A percentile compares a stretch with the other conserved stretches of the same genome.
Conservation (phyloP, 495 filamentous ascomycete genomes). For the Letharia columbiana region DNA sequence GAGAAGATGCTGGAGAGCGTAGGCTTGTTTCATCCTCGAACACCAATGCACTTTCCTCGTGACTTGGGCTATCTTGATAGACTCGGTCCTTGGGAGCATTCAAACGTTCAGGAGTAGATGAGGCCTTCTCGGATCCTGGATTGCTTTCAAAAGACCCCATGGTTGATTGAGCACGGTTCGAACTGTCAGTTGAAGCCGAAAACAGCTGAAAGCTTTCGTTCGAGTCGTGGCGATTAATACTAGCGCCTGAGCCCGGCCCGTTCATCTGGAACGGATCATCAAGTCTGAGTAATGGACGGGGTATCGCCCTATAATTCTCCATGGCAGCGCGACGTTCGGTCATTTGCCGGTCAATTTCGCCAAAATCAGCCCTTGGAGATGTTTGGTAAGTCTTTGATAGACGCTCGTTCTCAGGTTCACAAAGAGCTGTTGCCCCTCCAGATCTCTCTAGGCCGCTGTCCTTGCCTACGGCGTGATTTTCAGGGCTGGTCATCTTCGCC, state of each 20-base stretch:
- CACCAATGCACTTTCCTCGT: constrained; percentile 12
- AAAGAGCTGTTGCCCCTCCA: neutral
- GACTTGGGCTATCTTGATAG: neutral
- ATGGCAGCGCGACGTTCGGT: constrained; percentile 35
- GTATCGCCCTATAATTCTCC: constrained; percentile 37
- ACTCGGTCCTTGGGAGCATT: neutral
- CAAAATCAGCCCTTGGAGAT: constrained; percentile 27
- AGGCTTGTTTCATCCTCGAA: constrained; percentile 15
- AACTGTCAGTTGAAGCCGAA: constrained; percentile 63
- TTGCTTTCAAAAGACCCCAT: constrained; percentile 33
- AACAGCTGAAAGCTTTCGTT: constrained; percentile 78
- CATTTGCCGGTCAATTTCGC: constrained; percentile 35
- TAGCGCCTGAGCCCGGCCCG: constrained; percentile 32
- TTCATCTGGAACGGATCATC: constrained; percentile 33
- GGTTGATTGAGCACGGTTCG: constrained; percentile 39
- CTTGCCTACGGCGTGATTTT: neutral
- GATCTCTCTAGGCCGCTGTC: neutral
- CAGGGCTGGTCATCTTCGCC: constrained; percentile 6
- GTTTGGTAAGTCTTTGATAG: neutral
- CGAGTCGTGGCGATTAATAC: constrained; percentile 58
- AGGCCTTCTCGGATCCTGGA: constrained; percentile 16
- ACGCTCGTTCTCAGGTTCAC: neutral
- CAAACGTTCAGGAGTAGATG: constrained; percentile 12
- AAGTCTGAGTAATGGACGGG: constrained; percentile 39
- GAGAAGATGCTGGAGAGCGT: constrained; percentile 10